phyloP scores from a whole-genome alignment of 345 rosid species.

The Laguncularia racemosa region DNA sequence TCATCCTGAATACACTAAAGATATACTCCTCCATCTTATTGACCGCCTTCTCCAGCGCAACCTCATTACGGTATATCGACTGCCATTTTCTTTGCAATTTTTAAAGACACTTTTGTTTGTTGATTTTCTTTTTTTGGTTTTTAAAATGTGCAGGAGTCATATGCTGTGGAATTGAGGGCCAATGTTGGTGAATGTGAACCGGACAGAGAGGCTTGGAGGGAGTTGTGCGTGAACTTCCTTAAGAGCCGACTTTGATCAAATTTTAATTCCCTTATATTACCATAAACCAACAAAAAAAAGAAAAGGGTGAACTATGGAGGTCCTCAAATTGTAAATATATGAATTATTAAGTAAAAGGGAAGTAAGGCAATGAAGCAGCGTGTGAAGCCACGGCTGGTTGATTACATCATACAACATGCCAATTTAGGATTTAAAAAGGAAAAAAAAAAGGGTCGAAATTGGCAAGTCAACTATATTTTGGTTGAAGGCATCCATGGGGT shows the following conservation, averaged over 20 bases:
- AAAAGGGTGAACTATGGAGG: not conserved
- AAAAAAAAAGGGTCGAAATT: too few species aligned
- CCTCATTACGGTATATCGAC: conserved; percentile 23
- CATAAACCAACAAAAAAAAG: not conserved
- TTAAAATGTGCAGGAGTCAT: conserved; percentile 23
- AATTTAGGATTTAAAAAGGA: too few species aligned
- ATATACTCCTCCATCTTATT: conserved; percentile 46
- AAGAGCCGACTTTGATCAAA: conserved; percentile 25
- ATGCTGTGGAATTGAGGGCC: conserved; percentile 36
- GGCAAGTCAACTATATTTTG: too few species aligned
- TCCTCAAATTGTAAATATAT: not conserved
- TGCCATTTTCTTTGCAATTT: too few species aligned
- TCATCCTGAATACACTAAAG: conserved; percentile 60
- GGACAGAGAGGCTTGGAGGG: conserved; percentile 47
- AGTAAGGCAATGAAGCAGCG: too few species aligned
- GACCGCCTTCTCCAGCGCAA: conserved; percentile 33
- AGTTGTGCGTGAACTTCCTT: conserved; percentile 45
- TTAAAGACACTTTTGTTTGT: not conserved
- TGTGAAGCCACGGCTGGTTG: not conserved
- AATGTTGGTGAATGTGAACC: conserved; percentile 34
- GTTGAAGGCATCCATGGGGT: too few species aligned
- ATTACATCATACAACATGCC: too few species aligned
- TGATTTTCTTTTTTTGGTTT: not conserved
- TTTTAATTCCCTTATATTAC: conserved; percentile 1
- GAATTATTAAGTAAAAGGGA: not conserved